Evolutionary conservation across 1,284 basidiomycete species (phyloP).

Genomic region (Xerocomus amazonicus): DNA sequence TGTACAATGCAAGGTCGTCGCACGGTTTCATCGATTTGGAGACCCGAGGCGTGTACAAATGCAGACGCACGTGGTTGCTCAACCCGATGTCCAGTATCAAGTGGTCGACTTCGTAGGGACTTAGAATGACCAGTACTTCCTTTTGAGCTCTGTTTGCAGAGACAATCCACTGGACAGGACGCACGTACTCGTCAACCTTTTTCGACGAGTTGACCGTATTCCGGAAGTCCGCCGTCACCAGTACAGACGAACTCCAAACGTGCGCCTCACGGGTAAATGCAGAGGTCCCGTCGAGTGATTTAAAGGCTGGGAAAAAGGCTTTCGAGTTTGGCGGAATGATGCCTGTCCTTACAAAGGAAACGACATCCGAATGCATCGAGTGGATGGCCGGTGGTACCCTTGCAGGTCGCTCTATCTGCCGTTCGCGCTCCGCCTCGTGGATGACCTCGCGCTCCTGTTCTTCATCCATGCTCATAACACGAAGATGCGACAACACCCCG

Average conservation of each 20-base stretch:
- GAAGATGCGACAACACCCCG: conserved; percentile 12
- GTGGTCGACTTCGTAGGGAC: conserved; percentile 44
- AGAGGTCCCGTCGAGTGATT: neutral
- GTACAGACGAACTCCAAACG: conserved; percentile 15
- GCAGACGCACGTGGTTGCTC: conserved; percentile 36
- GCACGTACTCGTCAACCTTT: conserved; percentile 30
- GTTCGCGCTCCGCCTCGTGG: conserved; percentile 40
- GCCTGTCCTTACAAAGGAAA: conserved; percentile 20
- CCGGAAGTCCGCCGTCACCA: conserved; percentile 28
- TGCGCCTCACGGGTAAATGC: neutral
- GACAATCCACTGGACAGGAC: conserved; percentile 35
- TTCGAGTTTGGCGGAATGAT: neutral
- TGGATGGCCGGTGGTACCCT: conserved; percentile 18
- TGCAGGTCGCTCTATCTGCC: conserved; percentile 35
- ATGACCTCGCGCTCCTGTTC: conserved; percentile 46
- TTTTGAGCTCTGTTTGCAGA: neutral
- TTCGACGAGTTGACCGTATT: neutral
- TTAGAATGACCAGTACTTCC: conserved; percentile 37
- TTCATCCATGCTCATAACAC: conserved; percentile 32
- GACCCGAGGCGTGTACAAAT: conserved; percentile 43
- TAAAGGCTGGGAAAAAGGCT: conserved; percentile 2
- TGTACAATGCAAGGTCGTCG: conserved; percentile 39
- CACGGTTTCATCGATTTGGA: conserved; percentile 36
- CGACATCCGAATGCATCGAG: conserved; percentile 14
- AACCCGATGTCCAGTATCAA: conserved; percentile 39